Conservation (phyloP, 2,329 filamentous ascomycete genomes). For the Sarocladiaceae sp. region DNA sequence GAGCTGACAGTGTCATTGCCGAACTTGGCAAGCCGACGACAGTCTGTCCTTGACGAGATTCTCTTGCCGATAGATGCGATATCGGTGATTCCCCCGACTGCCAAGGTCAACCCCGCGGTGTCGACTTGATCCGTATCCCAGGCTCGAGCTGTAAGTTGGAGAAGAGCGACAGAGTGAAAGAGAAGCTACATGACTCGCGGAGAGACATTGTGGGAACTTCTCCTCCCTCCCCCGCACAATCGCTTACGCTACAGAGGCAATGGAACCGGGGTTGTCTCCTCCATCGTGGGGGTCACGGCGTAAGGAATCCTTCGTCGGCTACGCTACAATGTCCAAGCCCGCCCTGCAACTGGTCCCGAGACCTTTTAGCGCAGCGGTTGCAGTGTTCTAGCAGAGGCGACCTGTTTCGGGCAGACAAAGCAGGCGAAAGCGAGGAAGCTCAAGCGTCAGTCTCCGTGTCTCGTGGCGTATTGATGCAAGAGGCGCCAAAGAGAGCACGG, state of each 20-base stretch:
- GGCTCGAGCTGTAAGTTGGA: not conserved
- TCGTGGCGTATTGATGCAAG: no score
- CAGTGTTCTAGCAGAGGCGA: no score
- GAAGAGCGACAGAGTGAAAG: not conserved
- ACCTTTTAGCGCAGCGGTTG: no score
- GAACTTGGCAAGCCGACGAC: not conserved
- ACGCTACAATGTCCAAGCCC: no score
- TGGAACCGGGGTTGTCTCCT: no score
- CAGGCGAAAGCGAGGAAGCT: no score
- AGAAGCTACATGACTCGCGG: not conserved
- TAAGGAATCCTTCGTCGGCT: no score
- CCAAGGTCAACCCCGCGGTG: not conserved
- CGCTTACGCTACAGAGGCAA: not conserved
- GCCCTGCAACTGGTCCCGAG: no score
- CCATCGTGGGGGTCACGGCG: no score
- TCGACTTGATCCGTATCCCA: not conserved
- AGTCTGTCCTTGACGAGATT: not conserved
- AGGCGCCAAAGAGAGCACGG: no score
- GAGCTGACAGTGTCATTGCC: not conserved
- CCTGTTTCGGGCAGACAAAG: no score
- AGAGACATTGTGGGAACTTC: not conserved
- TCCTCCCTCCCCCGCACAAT: not conserved
- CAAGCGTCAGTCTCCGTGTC: no score
- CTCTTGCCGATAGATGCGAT: not conserved
- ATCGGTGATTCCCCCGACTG: not conserved